Conservation (phyloP, 2,329 filamentous ascomycete genomes). For the Cladophialophora chaetospira region DNA sequence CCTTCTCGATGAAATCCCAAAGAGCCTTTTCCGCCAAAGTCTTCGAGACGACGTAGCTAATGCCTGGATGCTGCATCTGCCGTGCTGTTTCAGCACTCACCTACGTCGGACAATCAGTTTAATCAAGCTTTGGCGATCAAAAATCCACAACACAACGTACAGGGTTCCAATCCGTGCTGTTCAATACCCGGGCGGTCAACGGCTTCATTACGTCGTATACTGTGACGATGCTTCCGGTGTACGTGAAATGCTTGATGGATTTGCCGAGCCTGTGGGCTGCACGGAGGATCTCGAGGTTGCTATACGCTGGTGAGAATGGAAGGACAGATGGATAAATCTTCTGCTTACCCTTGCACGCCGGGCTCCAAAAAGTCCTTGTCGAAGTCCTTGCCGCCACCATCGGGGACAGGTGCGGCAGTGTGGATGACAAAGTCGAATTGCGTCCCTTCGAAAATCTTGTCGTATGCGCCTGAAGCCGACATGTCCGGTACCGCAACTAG, state of each 20-base stretch:
- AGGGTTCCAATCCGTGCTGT: slow-evolving; percentile 7
- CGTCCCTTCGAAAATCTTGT: slow-evolving; percentile 1
- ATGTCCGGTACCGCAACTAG: slow-evolving; percentile 7
- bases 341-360: slow-evolving; percentile 12
- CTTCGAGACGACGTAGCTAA: slow-evolving; percentile 9
- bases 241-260: slow-evolving; percentile 7
- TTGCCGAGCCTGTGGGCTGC: slow-evolving; percentile 1
- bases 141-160: not conserved
- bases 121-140: not conserved
- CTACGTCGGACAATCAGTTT: not conserved
- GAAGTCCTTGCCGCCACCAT: slow-evolving; percentile 12
- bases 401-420: slow-evolving; percentile 14
- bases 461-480: slow-evolving; percentile 5
- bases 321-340: not conserved
- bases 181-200: not conserved
- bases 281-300: slow-evolving; percentile 6
- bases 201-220: slow-evolving; percentile 3
- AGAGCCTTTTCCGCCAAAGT: slow-evolving; percentile 63
- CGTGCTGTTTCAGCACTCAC: slow-evolving; percentile 6
- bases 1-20: slow-evolving; percentile 62
- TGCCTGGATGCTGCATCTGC: not conserved
- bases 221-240: slow-evolving; percentile 8
- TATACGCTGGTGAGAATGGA: not conserved
- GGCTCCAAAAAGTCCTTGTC: slow-evolving; percentile 11
- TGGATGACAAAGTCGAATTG: slow-evolving; percentile 13